Evolutionary conservation across 345 rosid genomes (phyloP).

Genomic region (Citrus sinensis): DVS_A1.0 CM039165.1:35777001-35777500

Average conservation of each 20-base stretch:
- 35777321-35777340: constrained; percentile 12
- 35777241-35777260: constrained; percentile 82
- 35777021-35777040: too few species aligned
- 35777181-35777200: constrained; percentile 87
- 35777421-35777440: constrained; percentile 1
- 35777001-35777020: not conserved
- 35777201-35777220: constrained; percentile 82
- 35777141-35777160: constrained; percentile 72
- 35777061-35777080: too few species aligned
- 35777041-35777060: too few species aligned
- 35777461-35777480: not conserved
- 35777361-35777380: not conserved
- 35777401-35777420: not conserved
- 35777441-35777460: not conserved
- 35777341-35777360: too few species aligned
- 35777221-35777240: constrained; percentile 74
- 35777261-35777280: constrained; percentile 41
- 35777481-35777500: not conserved
- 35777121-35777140: constrained; percentile 61
- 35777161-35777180: constrained; percentile 86
- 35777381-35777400: not conserved
- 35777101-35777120: constrained; percentile 26
- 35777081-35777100: too few species aligned
- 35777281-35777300: constrained; percentile 37
- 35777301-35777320: constrained; percentile 24